phyloP scores from a whole-genome alignment of 495 filamentous ascomycete species.

The Podospora tetraspora region DNA sequence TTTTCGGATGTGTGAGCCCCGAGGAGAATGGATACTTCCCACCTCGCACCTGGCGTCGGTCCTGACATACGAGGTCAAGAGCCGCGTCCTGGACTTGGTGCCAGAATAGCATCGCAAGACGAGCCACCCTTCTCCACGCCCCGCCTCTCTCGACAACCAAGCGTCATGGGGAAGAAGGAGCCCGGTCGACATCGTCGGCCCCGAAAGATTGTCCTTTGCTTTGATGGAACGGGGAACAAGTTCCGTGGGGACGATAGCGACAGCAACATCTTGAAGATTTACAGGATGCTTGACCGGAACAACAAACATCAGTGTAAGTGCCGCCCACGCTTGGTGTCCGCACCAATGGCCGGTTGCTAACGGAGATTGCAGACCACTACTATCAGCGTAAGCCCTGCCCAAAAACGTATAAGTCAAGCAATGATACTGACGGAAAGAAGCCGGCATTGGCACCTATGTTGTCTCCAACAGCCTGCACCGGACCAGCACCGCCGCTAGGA shows the following conservation, averaged over 20 bases:
- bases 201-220: slow-evolving; percentile 67
- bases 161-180: slow-evolving; percentile 11
- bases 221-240: slow-evolving; percentile 87
- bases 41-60: slow-evolving; percentile 16
- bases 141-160: slow-evolving; percentile 21
- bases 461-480: slow-evolving; percentile 60
- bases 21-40: slow-evolving; percentile 23
- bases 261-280: slow-evolving; percentile 89
- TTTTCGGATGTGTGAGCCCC: not conserved
- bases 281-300: slow-evolving; percentile 55
- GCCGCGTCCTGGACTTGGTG: not conserved
- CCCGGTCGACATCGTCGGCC: slow-evolving; percentile 14
- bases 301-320: slow-evolving; percentile 47
- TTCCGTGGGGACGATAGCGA: slow-evolving; percentile 75
- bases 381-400: slow-evolving; percentile 52
- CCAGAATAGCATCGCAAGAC: slow-evolving; percentile 10
- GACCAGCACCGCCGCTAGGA: slow-evolving; percentile 54
- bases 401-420: not conserved
- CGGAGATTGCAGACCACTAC: slow-evolving; percentile 50
- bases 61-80: slow-evolving; percentile 3
- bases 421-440: slow-evolving; percentile 39
- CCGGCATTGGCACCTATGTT: slow-evolving; percentile 86
- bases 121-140: slow-evolving; percentile 20
- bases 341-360: slow-evolving; percentile 9
- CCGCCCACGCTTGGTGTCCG: not conserved